phyloP scores from a whole-genome alignment of 306 rosid species.

The Urtica urens region DNA sequence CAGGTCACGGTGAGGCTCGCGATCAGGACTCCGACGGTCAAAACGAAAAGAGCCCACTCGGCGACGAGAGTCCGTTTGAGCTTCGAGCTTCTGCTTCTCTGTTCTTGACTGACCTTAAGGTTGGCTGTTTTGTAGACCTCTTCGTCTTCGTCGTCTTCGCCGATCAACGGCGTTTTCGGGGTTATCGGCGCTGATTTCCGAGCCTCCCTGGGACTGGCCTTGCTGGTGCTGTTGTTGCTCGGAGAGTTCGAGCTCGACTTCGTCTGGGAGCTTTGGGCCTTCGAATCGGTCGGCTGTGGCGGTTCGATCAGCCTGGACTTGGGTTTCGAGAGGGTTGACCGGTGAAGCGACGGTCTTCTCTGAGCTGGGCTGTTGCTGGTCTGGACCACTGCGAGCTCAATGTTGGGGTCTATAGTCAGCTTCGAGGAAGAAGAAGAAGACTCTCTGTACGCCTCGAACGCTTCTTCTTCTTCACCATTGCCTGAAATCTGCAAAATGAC shows the following conservation, averaged over 20 bases:
- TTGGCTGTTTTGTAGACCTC: constrained; percentile 55
- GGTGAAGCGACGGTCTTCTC: constrained; percentile 21
- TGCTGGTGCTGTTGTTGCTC: constrained; percentile 14
- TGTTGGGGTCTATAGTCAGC: constrained; percentile 12
- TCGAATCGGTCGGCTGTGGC: constrained; percentile 16
- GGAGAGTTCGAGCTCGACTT: constrained; percentile 19
- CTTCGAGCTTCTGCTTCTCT: constrained; percentile 9
- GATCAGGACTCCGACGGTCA: constrained; percentile 31
- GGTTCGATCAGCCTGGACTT: constrained; percentile 63
- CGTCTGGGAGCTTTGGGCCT: constrained; percentile 14
- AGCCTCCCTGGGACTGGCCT: constrained; percentile 18
- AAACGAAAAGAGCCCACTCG: constrained; percentile 43
- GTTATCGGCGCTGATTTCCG: constrained; percentile 24
- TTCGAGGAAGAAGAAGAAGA: constrained; percentile 21
- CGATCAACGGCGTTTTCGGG: constrained; percentile 46
- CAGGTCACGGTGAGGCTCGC: constrained; percentile 26
- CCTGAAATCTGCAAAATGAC: constrained; percentile 41
- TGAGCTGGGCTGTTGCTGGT: constrained; percentile 10
- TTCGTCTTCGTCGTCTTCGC: constrained; percentile 57
- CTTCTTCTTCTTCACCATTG: constrained; percentile 8
- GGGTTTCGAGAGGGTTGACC: constrained; percentile 44
- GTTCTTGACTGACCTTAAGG: constrained; percentile 35
- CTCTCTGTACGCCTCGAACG: constrained; percentile 8
- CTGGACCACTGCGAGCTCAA: constrained; percentile 26
- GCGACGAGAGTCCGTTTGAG: constrained; percentile 16